Evolutionary conservation across 2,329 filamentous ascomycete genomes (phyloP).

Genomic region (Talaromyces islandicus): DNA sequence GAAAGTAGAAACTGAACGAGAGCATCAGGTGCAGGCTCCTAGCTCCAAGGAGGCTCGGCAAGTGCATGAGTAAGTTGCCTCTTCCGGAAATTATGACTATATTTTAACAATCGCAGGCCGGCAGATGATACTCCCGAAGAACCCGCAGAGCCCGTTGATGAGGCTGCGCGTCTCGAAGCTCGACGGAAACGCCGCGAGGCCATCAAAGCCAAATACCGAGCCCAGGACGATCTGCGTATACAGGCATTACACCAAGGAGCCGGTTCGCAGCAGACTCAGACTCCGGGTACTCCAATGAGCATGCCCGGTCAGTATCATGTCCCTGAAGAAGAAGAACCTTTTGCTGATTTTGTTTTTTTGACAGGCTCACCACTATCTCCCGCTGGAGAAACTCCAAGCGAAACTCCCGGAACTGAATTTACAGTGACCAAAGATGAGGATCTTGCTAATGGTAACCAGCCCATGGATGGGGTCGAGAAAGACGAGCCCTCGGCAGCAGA

Average conservation of each 20-base stretch:
- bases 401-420: slow-evolving; percentile 48
- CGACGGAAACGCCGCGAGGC: slow-evolving; percentile 79
- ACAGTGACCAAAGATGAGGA: slow-evolving; percentile 62
- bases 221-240: slow-evolving; percentile 64
- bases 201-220: slow-evolving; percentile 73
- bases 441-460: slow-evolving; percentile 51
- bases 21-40: slow-evolving; percentile 53
- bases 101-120: background rate
- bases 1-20: slow-evolving; percentile 63
- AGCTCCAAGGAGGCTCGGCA: slow-evolving; percentile 20
- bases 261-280: slow-evolving; percentile 46
- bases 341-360: slow-evolving; percentile 43
- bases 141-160: slow-evolving; percentile 61
- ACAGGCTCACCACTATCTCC: slow-evolving; percentile 14
- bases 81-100: background rate
- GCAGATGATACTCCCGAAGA: slow-evolving; percentile 15
- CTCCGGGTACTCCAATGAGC: slow-evolving; percentile 18
- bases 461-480: slow-evolving; percentile 43
- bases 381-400: slow-evolving; percentile 43
- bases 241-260: slow-evolving; percentile 64
- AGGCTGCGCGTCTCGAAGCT: slow-evolving; percentile 77
- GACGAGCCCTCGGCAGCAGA: slow-evolving; percentile 87
- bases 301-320: background rate
- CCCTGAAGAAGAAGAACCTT: slow-evolving; percentile 12
- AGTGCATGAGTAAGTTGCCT: background rate